Evolutionary conservation across 305 asterid genomes (phyloP), one percentile per base, ranked within the genome.

Genomic region (Rubia tinctorum): DNA sequence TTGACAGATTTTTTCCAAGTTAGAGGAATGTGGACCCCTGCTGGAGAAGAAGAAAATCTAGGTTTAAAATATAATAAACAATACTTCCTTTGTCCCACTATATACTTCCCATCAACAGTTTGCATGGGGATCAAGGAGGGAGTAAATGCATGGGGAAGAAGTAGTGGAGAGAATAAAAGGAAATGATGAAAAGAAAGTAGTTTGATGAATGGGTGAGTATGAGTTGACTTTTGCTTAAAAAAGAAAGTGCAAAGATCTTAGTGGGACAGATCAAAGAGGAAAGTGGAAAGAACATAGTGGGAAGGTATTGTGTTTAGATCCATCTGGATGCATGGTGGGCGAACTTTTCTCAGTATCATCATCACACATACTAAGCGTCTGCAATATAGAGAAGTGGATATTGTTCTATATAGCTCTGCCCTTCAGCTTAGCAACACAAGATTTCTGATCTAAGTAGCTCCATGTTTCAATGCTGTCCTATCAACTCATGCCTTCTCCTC

Each of bases 11-110:
- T 43, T 17, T 45, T 44, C 53, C 42, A 47, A 59, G 63, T 60
- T 42, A 68, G 18, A 27, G 58, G 47, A 75, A 44, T 70, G 37
- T 40, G 40, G 62, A 69, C 47, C 58, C 37, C 17, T 25, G 22
- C 34, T 67, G 59, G 59, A 44, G 63, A 34, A 39, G 20, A 20
- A 30, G 58, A 75, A 58, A n/a, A 58, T 45, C 63, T 27, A 68
- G 69, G 23, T 23, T 27, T 67, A 56, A 65, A 51, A 66, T 59
- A 59, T 7, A 20, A 27, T 42, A 8, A 49, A 42, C 15, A n/a
- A 45, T 18, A 8, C 22, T 53, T 2, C 59, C 59, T 18, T 53
- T 53, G 11, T 18, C 59, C 23, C 9, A 53, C 59, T 53, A 17
- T 53, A 18, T 7, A 17, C 59, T 53, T 17, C 59, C 59, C 23